A percentile compares a stretch with the other conserved stretches of the same genome.
phyloP scores from a whole-genome alignment of 805 yeast genomes.

The Ogataea sp. region DNA sequence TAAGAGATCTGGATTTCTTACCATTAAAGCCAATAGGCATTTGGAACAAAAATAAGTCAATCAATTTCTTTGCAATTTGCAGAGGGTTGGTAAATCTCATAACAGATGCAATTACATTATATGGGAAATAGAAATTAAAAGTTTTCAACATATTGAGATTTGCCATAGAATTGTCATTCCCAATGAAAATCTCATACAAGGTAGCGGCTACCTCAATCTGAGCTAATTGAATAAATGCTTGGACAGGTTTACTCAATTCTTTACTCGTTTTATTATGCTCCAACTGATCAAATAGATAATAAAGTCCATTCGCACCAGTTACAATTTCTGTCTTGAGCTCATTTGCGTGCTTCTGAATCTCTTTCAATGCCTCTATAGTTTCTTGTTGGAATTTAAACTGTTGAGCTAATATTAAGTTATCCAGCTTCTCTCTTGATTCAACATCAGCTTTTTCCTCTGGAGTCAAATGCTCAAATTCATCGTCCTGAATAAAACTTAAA shows the following conservation, averaged over 20 bases:
- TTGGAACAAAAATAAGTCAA: slow-evolving; percentile 78
- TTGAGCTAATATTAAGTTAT: slow-evolving; percentile 43
- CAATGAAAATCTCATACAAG: slow-evolving; percentile 69
- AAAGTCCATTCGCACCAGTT: slow-evolving; percentile 36
- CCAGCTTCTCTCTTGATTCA: slow-evolving; percentile 49
- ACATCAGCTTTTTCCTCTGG: slow-evolving; percentile 46
- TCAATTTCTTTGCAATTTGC: slow-evolving; percentile 66
- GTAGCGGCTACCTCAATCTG: slow-evolving; percentile 81
- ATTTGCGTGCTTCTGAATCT: slow-evolving; percentile 33
- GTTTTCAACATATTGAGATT: slow-evolving; percentile 61
- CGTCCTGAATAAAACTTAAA: slow-evolving; percentile 41
- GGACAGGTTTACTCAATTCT: slow-evolving; percentile 59
- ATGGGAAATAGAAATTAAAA: slow-evolving; percentile 76
- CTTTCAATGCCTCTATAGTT: slow-evolving; percentile 20
- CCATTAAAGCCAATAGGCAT: slow-evolving; percentile 44
- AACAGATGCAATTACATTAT: slow-evolving; percentile 65
- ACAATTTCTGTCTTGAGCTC: slow-evolving; percentile 23
- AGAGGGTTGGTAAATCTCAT: slow-evolving; percentile 83
- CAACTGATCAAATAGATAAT: slow-evolving; percentile 57
- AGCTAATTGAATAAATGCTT: slow-evolving; percentile 72
- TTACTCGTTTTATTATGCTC: slow-evolving; percentile 42
- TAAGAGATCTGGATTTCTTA: slow-evolving; percentile 41
- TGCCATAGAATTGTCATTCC: slow-evolving; percentile 75
- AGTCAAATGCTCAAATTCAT: slow-evolving; percentile 29
- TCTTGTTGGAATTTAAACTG: slow-evolving; percentile 69